These are phyloP conservation scores for Populus simonii DNA, from an alignment of 345 rosid genomes.

Conservation along the genomic window DNA sequence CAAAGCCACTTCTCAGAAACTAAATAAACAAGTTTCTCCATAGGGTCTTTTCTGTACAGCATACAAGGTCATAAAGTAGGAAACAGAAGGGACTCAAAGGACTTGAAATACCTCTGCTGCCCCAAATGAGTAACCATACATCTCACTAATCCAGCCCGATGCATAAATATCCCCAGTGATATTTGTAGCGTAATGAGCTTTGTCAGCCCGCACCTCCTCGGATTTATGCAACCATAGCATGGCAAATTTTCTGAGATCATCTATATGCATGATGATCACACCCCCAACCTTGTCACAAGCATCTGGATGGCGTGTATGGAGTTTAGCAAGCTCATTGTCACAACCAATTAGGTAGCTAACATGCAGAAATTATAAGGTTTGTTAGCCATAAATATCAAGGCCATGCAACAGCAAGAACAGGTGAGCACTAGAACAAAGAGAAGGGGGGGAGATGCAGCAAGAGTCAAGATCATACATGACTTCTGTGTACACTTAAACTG, in stretches of 20 bases:
- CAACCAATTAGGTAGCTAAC: slow-evolving; percentile 91
- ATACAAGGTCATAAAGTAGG: background rate
- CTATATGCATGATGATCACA: slow-evolving; percentile 94
- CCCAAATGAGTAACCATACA: slow-evolving; percentile 99
- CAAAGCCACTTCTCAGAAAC: background rate
- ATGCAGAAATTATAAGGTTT: slow-evolving; percentile 18
- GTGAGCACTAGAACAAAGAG: background rate
- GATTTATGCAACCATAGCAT: slow-evolving; percentile 91
- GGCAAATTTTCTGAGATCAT: slow-evolving; percentile 87
- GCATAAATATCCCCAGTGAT: slow-evolving; percentile 85
- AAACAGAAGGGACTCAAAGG: slow-evolving; percentile 2
- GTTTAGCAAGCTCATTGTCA: slow-evolving; percentile 86
- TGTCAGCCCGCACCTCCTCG: slow-evolving; percentile 95
- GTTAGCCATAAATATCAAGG: background rate
- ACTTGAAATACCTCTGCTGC: slow-evolving; percentile 80
- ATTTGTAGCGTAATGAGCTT: slow-evolving; percentile 82
- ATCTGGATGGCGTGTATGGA: slow-evolving; percentile 87
- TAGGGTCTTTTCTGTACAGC: background rate
- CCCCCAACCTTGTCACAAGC: slow-evolving; percentile 99
- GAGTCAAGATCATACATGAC: background rate
- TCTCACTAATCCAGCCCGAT: slow-evolving; percentile 98
- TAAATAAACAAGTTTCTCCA: background rate
- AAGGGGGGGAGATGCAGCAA: background rate
- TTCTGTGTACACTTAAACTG: background rate
- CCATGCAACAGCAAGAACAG: background rate